Conservation (phyloP, 352 stramenopile species). For the Thalassiosira ordinaria region DNA sequence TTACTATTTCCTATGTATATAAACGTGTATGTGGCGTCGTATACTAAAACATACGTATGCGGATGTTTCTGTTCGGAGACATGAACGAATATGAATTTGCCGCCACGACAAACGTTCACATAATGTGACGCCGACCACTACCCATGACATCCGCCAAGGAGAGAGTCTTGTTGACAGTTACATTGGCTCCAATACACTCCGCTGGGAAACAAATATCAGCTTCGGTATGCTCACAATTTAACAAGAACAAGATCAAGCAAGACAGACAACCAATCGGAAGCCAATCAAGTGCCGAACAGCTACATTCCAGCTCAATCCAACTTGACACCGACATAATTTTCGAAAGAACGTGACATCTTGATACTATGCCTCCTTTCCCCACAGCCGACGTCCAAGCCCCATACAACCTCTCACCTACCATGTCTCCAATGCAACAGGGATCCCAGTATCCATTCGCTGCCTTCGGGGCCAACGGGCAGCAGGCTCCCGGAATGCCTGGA, state of each 20-base stretch:
- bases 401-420: neutral
- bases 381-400: constrained; percentile 1
- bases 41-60: neutral
- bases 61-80: neutral
- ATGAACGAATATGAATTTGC: neutral
- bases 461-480: neutral
- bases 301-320: neutral
- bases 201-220: too few relatives aligned
- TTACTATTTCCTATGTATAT: constrained; percentile 7
- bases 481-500: neutral
- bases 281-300: neutral
- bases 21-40: neutral
- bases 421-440: constrained; percentile 1
- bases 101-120: neutral
- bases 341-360: too few relatives aligned
- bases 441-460: constrained; percentile 18
- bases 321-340: constrained; percentile 2
- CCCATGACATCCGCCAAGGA: too few relatives aligned
- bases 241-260: constrained; percentile 7
- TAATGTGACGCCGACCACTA: neutral
- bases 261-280: too few relatives aligned
- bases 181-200: too few relatives aligned
- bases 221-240: constrained; percentile 10
- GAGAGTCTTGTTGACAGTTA: too few relatives aligned
- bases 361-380: constrained; percentile 16